These are phyloP conservation scores for Volvox reticuliferus DNA, from an alignment of 139 green algal species.

Conservation along the genomic window DNA sequence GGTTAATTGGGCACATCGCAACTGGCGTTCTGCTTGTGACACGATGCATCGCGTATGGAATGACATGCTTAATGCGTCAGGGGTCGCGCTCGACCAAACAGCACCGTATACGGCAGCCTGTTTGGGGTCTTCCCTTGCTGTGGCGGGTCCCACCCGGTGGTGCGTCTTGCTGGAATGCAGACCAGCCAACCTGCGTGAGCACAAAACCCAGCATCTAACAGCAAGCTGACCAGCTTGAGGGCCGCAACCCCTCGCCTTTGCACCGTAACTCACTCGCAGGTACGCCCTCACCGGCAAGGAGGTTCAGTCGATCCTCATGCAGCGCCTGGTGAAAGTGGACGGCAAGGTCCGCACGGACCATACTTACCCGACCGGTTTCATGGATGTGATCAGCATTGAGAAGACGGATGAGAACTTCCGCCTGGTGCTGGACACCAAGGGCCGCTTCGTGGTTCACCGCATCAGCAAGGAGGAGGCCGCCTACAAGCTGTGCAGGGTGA, in stretches of 20 bases:
- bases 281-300: conserved; percentile 98
- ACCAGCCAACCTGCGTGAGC: too few species aligned
- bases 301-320: conserved; percentile 97
- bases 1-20: not conserved
- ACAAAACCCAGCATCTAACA: too few species aligned
- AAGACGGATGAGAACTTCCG: conserved; percentile 96
- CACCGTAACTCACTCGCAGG: conserved; percentile 66
- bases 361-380: conserved; percentile 97
- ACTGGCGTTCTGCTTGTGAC: too few species aligned
- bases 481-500: conserved; percentile 99
- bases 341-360: conserved; percentile 97
- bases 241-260: not conserved
- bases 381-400: conserved; percentile 97
- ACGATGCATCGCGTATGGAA: too few species aligned
- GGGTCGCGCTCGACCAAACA: too few species aligned
- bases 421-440: conserved; percentile 98
- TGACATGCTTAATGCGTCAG: too few species aligned
- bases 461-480: conserved; percentile 94
- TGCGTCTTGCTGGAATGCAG: too few species aligned
- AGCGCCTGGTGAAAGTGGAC: conserved; percentile 97
- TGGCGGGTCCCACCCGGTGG: too few species aligned
- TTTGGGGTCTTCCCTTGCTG: too few species aligned
- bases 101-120: too few species aligned
- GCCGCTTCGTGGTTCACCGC: conserved; percentile 97
- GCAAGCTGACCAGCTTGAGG: too few species aligned